phyloP scores from a whole-genome alignment of 768 basidiomycete genomes.

The Sarcodon sp. region DNA sequence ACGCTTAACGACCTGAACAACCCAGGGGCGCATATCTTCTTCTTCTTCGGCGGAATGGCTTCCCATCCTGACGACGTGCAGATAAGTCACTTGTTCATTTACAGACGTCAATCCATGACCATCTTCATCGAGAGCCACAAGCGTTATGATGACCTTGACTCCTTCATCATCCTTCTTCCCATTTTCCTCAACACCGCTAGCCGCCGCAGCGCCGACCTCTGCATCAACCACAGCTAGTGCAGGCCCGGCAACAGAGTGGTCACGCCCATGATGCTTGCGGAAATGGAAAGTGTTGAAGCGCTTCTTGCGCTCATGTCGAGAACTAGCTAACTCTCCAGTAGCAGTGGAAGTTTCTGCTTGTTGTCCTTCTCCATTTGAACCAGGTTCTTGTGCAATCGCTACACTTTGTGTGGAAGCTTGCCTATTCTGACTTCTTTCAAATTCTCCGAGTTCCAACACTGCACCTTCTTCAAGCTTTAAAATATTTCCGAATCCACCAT shows the following conservation, averaged over 20 bases:
- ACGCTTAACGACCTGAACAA: slow-evolving; percentile 85
- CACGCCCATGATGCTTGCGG: slow-evolving; percentile 36
- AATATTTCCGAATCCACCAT: slow-evolving; percentile 72
- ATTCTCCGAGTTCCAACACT: slow-evolving; percentile 68
- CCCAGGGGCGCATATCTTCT: slow-evolving; percentile 61
- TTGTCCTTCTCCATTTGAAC: slow-evolving; percentile 5
- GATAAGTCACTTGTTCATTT: slow-evolving; percentile 84
- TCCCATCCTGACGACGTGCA: slow-evolving; percentile 72
- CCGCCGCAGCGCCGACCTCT: slow-evolving; percentile 24
- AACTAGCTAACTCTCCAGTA: slow-evolving; percentile 12
- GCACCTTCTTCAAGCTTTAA: slow-evolving; percentile 71
- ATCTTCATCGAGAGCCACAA: slow-evolving; percentile 72
- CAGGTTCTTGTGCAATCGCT: slow-evolving; percentile 1
- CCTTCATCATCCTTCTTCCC: slow-evolving; percentile 45
- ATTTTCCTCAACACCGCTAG: slow-evolving; percentile 17
- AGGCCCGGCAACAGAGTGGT: slow-evolving; percentile 53
- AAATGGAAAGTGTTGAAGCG: slow-evolving; percentile 62
- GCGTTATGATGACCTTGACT: slow-evolving; percentile 64
- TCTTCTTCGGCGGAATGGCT: slow-evolving; percentile 20
- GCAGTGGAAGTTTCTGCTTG: slow-evolving; percentile 6
- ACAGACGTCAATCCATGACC: slow-evolving; percentile 51
- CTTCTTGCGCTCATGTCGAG: slow-evolving; percentile 12
- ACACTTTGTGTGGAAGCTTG: slow-evolving; percentile 3
- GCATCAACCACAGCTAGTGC: slow-evolving; percentile 72
- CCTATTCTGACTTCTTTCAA: slow-evolving; percentile 28